A percentile compares a stretch with the other conserved stretches of the same genome.
phyloP scores from a whole-genome alignment of 768 basidiomycete species.

The Peribolospora baueri region DNA sequence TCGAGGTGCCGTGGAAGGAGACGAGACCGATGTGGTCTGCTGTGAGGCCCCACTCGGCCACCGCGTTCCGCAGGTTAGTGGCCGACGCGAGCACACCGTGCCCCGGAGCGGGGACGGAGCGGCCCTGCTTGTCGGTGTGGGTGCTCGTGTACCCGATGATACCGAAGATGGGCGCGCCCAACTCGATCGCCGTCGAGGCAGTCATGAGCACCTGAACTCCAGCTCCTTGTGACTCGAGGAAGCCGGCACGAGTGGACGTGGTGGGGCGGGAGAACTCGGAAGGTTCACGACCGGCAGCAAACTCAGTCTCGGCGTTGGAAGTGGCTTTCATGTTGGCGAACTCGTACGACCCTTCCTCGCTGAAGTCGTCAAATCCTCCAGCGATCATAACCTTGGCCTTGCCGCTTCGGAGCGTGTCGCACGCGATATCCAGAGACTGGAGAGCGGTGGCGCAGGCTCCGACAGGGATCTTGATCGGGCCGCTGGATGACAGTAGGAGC shows the following conservation, averaged over 20 bases:
- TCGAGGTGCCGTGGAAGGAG: conserved; percentile 26
- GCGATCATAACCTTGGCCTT: conserved; percentile 99
- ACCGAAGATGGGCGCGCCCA: conserved; percentile 80
- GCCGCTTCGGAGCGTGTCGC: conserved; percentile 73
- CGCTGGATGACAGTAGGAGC: conserved; percentile 77
- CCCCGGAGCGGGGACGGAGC: conserved; percentile 58
- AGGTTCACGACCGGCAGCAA: conserved; percentile 96
- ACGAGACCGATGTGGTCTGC: conserved; percentile 58
- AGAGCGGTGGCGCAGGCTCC: conserved; percentile 96
- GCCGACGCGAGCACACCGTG: no score
- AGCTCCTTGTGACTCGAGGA: conserved; percentile 85
- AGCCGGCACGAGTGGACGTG: conserved; percentile 82
- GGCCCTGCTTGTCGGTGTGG: conserved; percentile 92
- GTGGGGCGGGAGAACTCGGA: conserved; percentile 97
- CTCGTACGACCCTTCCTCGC: conserved; percentile 94
- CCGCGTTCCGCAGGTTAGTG: conserved; percentile 47
- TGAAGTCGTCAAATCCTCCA: conserved; percentile 93
- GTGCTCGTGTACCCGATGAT: conserved; percentile 90
- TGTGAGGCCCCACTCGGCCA: conserved; percentile 87
- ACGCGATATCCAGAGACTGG: conserved; percentile 95
- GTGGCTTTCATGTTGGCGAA: conserved; percentile 99
- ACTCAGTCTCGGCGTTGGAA: conserved; percentile 84
- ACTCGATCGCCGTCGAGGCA: conserved; percentile 80
- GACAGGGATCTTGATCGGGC: conserved; percentile 96
- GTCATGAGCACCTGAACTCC: conserved; percentile 95